A percentile compares a stretch with the other conserved stretches of the same genome.
These are phyloP conservation scores for Filobasidium floriforme DNA, from an alignment of 768 basidiomycete species.

Conservation along the genomic window DNA sequence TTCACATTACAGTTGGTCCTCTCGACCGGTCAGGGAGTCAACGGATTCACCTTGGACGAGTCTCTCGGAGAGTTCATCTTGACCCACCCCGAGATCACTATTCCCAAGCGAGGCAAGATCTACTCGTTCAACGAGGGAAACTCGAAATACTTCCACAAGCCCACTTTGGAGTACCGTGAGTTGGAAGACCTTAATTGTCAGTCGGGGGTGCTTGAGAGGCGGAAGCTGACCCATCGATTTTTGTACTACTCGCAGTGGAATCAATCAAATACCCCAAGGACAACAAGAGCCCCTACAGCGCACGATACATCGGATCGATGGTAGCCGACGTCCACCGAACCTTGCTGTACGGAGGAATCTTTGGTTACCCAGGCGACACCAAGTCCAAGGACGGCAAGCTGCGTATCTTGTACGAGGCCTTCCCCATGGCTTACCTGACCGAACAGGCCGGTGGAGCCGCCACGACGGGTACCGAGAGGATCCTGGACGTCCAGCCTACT, in stretches of 20 bases:
- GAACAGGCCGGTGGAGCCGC: slow-evolving; percentile 95
- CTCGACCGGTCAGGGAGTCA: slow-evolving; percentile 88
- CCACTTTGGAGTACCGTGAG: slow-evolving; percentile 70
- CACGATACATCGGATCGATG: slow-evolving; percentile 87
- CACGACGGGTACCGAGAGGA: slow-evolving; percentile 86
- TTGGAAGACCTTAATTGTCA: slow-evolving; percentile 44
- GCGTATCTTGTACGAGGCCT: slow-evolving; percentile 89
- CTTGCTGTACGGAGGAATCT: slow-evolving; percentile 93
- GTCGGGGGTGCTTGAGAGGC: slow-evolving; percentile 42
- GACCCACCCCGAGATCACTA: slow-evolving; percentile 93
- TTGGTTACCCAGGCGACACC: slow-evolving; percentile 96
- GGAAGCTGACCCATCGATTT: neutral
- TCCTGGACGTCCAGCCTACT: slow-evolving; percentile 81
- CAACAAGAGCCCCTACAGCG: slow-evolving; percentile 50
- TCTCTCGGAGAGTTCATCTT: slow-evolving; percentile 96
- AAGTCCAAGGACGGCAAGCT: slow-evolving; percentile 79
- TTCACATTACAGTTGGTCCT: slow-evolving; percentile 56
- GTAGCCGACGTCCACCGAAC: slow-evolving; percentile 72
- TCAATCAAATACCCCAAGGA: slow-evolving; percentile 45
- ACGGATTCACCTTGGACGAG: slow-evolving; percentile 95
- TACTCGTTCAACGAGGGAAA: slow-evolving; percentile 99
- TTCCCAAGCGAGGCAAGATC: slow-evolving; percentile 91
- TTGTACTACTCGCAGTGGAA: neutral
- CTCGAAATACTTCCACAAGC: slow-evolving; percentile 92
- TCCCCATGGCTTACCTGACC: slow-evolving; percentile 92